Conservation (phyloP, 1,284 basidiomycete species). For the Heterobasidion occidentale region DNA sequence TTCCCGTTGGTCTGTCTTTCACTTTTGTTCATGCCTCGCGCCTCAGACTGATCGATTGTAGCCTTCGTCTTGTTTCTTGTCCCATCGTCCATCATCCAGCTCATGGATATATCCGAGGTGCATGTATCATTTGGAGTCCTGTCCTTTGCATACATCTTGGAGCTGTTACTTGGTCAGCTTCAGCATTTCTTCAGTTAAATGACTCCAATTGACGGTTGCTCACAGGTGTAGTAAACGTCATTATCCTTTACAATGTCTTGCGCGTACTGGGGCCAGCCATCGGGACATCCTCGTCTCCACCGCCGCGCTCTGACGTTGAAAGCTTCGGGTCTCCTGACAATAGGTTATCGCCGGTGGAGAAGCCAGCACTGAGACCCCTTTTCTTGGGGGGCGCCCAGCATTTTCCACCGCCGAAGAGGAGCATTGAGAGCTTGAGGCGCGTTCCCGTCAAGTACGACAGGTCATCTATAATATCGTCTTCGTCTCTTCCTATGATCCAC, state of each 20-base stretch:
- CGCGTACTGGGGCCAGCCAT: conserved; percentile 53
- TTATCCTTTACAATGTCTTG: conserved; percentile 61
- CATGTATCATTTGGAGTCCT: conserved; percentile 34
- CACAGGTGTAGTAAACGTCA: conserved; percentile 53
- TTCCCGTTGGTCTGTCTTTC: conserved; percentile 45
- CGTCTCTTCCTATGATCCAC: background rate
- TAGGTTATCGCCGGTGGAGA: conserved; percentile 17
- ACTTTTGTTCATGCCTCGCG: background rate
- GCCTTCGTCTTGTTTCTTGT: conserved; percentile 54
- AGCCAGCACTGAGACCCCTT: background rate
- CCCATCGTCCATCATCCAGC: conserved; percentile 46
- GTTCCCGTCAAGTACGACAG: background rate
- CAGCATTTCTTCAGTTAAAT: conserved; percentile 13
- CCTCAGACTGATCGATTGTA: conserved; percentile 16
- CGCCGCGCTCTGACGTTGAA: conserved; percentile 17
- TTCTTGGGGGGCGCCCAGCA: background rate
- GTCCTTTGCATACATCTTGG: conserved; percentile 45
- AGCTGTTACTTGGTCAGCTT: conserved; percentile 42
- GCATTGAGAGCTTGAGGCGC: background rate
- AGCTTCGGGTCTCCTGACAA: conserved; percentile 21
- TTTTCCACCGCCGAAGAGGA: background rate
- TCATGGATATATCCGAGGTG: conserved; percentile 41
- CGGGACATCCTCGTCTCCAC: conserved; percentile 9
- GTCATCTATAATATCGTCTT: background rate
- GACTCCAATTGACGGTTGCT: conserved; percentile 5